These are phyloP conservation scores for Leonotis leonurus DNA, from an alignment of 257 asterid species.

Conservation along the genomic window DNA sequence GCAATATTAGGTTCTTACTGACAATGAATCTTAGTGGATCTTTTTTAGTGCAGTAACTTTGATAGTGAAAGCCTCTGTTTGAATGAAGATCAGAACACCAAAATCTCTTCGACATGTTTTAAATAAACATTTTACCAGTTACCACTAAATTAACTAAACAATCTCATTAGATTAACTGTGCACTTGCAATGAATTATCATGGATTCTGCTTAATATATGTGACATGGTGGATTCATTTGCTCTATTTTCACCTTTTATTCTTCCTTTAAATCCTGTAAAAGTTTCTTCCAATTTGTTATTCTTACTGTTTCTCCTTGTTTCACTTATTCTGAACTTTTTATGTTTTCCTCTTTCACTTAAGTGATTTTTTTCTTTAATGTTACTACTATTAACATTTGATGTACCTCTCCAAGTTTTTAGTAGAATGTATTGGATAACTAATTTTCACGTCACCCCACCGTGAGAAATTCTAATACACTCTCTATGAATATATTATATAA, in stretches of 20 bases:
- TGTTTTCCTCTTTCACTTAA: not conserved
- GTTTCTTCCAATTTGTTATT: not conserved
- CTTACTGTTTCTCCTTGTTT: not conserved
- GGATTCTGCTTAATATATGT: not conserved
- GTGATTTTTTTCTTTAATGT: not conserved
- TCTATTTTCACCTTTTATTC: not conserved
- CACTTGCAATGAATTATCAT: not conserved
- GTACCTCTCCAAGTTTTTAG: not conserved
- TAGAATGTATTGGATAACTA: not conserved
- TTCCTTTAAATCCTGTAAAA: not conserved
- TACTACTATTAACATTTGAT: not conserved
- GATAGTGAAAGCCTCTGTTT: not conserved
- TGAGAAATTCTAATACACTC: not conserved
- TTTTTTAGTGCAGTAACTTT: not conserved
- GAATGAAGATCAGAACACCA: not conserved
- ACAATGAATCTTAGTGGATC: not conserved
- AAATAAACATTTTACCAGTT: not conserved
- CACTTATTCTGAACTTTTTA: not conserved
- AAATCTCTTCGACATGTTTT: slow-evolving; percentile 8
- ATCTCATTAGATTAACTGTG: not conserved
- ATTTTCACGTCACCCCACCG: not conserved
- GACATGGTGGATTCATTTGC: not conserved
- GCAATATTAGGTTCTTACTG: not conserved
- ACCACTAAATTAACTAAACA: not conserved
- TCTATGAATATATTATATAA: not conserved